Conservation (phyloP, 2,329 filamentous ascomycete genomes). For the Tricladium varicosporioides region DNA sequence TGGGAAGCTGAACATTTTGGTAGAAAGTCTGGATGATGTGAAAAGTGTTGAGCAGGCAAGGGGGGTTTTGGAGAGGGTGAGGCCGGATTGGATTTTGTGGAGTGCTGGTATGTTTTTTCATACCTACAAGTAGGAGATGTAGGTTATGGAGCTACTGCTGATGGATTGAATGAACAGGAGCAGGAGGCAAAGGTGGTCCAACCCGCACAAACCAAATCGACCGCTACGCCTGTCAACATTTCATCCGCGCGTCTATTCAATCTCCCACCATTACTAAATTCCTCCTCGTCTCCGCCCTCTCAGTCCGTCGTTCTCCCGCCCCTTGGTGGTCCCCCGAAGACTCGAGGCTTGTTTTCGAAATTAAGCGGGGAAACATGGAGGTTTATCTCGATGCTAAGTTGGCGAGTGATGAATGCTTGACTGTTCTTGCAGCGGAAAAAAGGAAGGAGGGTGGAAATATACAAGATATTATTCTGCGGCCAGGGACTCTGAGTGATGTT, state of each 20-base stretch:
- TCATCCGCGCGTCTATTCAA: slow-evolving; percentile 54
- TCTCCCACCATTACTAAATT: slow-evolving; percentile 56
- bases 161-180: slow-evolving; percentile 42
- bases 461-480: slow-evolving; percentile 52
- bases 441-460: slow-evolving; percentile 19
- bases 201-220: slow-evolving; percentile 59
- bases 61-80: slow-evolving; percentile 51
- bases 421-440: slow-evolving; percentile 39
- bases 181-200: slow-evolving; percentile 57
- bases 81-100: slow-evolving; percentile 67
- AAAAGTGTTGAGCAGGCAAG: slow-evolving; percentile 60
- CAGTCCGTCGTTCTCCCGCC: slow-evolving; percentile 49
- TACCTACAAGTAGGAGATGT: not conserved
- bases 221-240: slow-evolving; percentile 55
- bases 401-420: slow-evolving; percentile 56
- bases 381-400: slow-evolving; percentile 61
- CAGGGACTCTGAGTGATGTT: slow-evolving; percentile 48
- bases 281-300: slow-evolving; percentile 62
- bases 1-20: slow-evolving; percentile 66
- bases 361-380: slow-evolving; percentile 43
- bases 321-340: slow-evolving; percentile 53
- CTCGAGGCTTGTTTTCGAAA: slow-evolving; percentile 40
- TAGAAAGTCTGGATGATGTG: slow-evolving; percentile 63
- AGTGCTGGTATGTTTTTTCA: slow-evolving; percentile 52
- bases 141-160: not conserved